Base-by-base conservation (phyloP, 2,329 filamentous ascomycete genomes). In the Coniochaeta sp. region DNA sequence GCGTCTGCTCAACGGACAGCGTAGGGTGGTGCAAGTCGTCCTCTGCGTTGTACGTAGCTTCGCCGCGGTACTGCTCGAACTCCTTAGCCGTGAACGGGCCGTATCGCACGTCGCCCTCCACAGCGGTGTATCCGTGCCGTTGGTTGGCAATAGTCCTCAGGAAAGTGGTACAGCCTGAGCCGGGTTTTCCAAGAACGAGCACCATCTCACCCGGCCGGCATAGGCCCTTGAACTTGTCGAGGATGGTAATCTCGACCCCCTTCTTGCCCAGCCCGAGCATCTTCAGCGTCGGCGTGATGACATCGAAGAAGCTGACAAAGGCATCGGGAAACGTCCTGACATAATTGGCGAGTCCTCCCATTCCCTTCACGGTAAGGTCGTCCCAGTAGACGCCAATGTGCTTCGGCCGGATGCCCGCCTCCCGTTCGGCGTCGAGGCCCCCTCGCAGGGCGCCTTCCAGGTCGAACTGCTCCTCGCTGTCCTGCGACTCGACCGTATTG, bases 161-260 rank as follows among this genome's bases (percentile, higher is more conserved):
- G 57, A 87, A 86, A 0, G 84, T 85, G 1, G 83, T 85, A 63
- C 85, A 88, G 24, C 85, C 85, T 0, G 80, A 84, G 0, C 89
- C 89, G 0, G 89, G 89, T 55, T 84, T 80, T 20, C 89, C 89
- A 6, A 95, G 74, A 0, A 95, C 89, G 2, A 95, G 74, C 0
- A 92, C 79, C 90, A 96, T 95, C 73, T 96, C 91, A 1, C 91
- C 91, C 0, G 89, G 87, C 56, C 85, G 83, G 52, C 83, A 81
- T 1, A 87, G 76, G 28, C 86, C 87, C 49, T 75, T 76, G 70
- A 91, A 94, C 57, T 80, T 74, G 55, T 89, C 77, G 22, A 95
- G 70, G 45, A 95, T 84, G 6, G 89, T 85, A 35, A 85, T 79
- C 64, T 95, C 86, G 28, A 73, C 74, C 2, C 84, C 84, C 65